phyloP scores from a whole-genome alignment of 2,329 filamentous ascomycete genomes.

The Acrocalymma vagum region DNA sequence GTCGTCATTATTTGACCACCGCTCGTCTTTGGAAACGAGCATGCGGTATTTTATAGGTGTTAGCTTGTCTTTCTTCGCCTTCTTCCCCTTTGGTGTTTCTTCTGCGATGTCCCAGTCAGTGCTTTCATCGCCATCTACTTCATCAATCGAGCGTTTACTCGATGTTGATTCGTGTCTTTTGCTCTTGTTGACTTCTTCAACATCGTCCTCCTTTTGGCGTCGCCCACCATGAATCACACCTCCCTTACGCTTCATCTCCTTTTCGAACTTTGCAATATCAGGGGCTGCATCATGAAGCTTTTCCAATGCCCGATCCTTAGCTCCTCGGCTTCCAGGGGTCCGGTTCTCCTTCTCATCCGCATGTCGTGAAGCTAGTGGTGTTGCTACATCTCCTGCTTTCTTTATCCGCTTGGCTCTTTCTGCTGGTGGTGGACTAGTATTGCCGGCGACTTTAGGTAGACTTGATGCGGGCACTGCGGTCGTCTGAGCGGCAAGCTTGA shows the following conservation, averaged over 20 bases:
- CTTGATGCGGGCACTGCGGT: constrained; percentile 28
- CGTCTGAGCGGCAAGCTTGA: constrained; percentile 25
- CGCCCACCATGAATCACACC: constrained; percentile 67
- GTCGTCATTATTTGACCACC: constrained; percentile 77
- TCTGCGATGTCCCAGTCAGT: constrained; percentile 57
- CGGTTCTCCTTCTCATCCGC: constrained; percentile 78
- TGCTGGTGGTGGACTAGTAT: constrained; percentile 27
- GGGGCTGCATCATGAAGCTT: constrained; percentile 79
- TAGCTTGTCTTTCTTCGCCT: constrained; percentile 56
- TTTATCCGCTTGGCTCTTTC: constrained; percentile 38
- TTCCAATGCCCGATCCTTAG: constrained; percentile 84
- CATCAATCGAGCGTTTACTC: constrained; percentile 55
- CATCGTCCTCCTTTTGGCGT: constrained; percentile 49
- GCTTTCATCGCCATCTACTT: constrained; percentile 50
- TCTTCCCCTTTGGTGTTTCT: constrained; percentile 69
- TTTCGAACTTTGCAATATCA: constrained; percentile 90
- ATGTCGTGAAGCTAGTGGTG: constrained; percentile 57
- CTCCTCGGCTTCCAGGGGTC: constrained; percentile 84
- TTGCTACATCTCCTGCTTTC: constrained; percentile 49
- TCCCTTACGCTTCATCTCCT: constrained; percentile 85
- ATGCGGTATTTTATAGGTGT: constrained; percentile 77
- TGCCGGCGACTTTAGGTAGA: constrained; percentile 17
- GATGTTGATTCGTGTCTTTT: constrained; percentile 46
- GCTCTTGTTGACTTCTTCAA: constrained; percentile 34
- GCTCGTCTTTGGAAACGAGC: constrained; percentile 82